Evolutionary conservation across 352 stramenopile genomes (phyloP), one percentile per base, ranked within the genome.

Genomic region (Phytophthora hibernalis): DNA sequence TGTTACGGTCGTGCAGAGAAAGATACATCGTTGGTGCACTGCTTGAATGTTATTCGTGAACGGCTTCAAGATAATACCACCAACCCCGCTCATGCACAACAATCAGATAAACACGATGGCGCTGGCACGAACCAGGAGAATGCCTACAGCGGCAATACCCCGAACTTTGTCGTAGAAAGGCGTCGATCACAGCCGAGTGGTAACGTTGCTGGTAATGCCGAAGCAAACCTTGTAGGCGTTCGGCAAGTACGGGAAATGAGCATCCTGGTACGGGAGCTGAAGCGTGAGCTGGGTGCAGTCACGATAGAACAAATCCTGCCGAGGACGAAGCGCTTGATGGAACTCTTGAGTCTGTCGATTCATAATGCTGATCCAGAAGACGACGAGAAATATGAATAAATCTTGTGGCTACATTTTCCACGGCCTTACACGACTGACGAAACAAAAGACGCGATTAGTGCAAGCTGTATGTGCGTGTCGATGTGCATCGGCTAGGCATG

Each of bases 231-330:
- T 8, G 76, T 74, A 5, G 87, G 87, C 1, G 75, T 93, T 26
- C 85, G 68, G 9, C 69, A 93, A 83, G 87, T 95, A 18, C 83
- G 87, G 0, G 68, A 90, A 50, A 91, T 93, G 82, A 82, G 74
- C 22, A 64, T 93, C 20, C 61, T 93, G 11, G 60, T 95, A 0
- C 83, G 81, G n/a, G 75, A 86, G 7, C 76, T 95, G 1, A 91
- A 93, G 56, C 85, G 81, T n/a, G 87, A 93, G 56, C 70, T 95
- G 5, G 87, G 87, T 1, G 87, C 87, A 22, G 67, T 78, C 2
- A 83, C 82, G 21, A 89, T 89, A 55, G 65, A 93, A 2, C 85
- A 95, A 45, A 92, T 95, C 38, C 52, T 95, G 2, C 85, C 87
- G 2, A 82, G 87, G 37, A 92, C 83, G 8, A 84, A 89, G 50